Base-by-base conservation (phyloP, 768 basidiomycete species). In the Lentinula boryana region DNA sequence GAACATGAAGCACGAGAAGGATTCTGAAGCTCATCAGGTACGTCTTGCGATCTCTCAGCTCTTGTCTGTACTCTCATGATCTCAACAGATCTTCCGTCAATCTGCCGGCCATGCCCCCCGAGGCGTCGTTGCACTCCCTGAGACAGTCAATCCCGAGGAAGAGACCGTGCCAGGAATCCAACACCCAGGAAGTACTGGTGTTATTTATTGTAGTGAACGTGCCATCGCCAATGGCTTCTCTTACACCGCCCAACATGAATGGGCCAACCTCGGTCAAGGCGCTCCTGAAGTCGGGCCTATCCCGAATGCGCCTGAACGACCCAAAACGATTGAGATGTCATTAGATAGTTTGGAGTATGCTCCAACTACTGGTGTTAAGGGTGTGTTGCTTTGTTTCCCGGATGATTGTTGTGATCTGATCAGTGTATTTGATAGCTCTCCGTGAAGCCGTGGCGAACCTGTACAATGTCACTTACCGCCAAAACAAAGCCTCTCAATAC, bases 151-250 rank as follows among this genome's bases (percentile, higher is more conserved):
- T 64, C 85, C 88, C 2, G 89, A 92, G 65, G 93, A 95, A 67
- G 93, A 95, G 74, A 93, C 93, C 1, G 85, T 95, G 4, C 93
- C 93, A 18, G 93, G 91, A 53, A 91, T 92, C 67, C 82, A 87
- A 68, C 91, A 91, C 69, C 91, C 91, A 2, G 84, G 84, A 36
- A 74, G 74, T 66, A 81, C 80, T 0, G 77, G 81, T 62, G 85
- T 87, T 9, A 56, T 56, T 31, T 56, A 56, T 27, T 56, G 55
- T 21, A 40, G 36, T 6, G 55, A 56, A 40, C 55, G 94, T 61
- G 91, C 94, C n/a, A 92, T 93, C 78, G 93, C 93, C 10, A 96
- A 97, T 69, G 95, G 95, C 8, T 97, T 94, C 78, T 87, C 76
- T 64, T 90, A 91, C 65, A 83, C 88, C 61, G 77, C 78, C 64